Conservation (phyloP, 306 rosid species). For the Sesbania bispinosa region DNA sequence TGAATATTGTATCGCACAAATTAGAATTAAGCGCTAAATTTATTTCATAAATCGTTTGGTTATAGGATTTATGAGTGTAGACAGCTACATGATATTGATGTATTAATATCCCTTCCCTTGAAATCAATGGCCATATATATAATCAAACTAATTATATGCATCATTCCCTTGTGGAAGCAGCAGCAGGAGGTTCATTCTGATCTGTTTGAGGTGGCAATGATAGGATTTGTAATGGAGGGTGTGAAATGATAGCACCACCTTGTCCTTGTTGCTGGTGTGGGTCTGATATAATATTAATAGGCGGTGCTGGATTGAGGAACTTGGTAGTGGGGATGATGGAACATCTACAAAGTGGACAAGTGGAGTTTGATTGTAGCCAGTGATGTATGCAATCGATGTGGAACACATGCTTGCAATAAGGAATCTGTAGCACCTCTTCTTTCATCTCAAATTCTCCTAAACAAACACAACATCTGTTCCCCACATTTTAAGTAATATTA, state of each 20-base stretch:
- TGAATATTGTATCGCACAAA: too few species aligned
- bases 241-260: conserved; percentile 12
- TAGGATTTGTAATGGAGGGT: conserved; percentile 15
- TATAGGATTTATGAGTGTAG: too few species aligned
- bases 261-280: conserved; percentile 24
- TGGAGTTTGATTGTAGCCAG: conserved; percentile 75
- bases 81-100: too few species aligned
- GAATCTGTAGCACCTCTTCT: conserved; percentile 76
- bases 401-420: conserved; percentile 78
- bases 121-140: too few species aligned
- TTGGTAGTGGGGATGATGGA: conserved; percentile 50
- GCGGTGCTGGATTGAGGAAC: conserved; percentile 25
- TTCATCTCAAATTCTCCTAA: conserved; percentile 76
- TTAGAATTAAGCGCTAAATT: too few species aligned
- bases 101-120: too few species aligned
- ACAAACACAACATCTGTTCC: conserved; percentile 80
- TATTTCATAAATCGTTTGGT: too few species aligned
- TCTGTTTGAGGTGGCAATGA: conserved; percentile 8
- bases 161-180: too few species aligned
- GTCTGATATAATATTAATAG: conserved; percentile 22
- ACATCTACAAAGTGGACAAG: conserved; percentile 93
- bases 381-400: conserved; percentile 79
- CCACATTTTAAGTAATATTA: too few species aligned
- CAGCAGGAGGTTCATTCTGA: too few species aligned
- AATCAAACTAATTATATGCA: too few species aligned